Percentiles rank a stretch among this genome's conserved stretches.
phyloP scores from a whole-genome alignment of 331 rosid species.

The Rhamnella rubrinervis region DNA sequence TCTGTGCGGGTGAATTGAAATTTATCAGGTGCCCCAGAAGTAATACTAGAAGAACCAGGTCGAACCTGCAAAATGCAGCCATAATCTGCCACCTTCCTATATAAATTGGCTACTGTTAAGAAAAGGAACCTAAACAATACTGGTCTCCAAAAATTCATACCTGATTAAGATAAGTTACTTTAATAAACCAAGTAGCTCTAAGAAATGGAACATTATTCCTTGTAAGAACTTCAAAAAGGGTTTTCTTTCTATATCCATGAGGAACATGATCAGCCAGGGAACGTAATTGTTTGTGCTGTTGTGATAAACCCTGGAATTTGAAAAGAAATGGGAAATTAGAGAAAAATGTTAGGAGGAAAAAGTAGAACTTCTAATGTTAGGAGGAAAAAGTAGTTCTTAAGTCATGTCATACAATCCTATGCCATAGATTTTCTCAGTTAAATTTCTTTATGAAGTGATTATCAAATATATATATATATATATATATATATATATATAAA shows the following conservation, averaged over 20 bases:
- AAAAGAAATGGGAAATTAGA: not conserved
- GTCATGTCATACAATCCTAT: not conserved
- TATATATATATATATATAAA: too few relatives aligned
- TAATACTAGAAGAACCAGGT: constrained; percentile 61
- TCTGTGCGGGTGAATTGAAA: constrained; percentile 80
- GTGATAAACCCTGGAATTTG: constrained; percentile 81
- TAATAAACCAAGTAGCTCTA: constrained; percentile 96
- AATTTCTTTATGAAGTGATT: not conserved
- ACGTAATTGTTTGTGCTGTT: constrained; percentile 84
- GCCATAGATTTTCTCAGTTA: not conserved
- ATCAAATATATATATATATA: too few relatives aligned
- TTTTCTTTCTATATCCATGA: constrained; percentile 73
- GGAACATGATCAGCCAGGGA: constrained; percentile 90
- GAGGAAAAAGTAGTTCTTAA: not conserved
- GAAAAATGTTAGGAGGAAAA: not conserved
- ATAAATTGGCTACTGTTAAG: constrained; percentile 17
- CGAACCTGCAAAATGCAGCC: constrained; percentile 61
- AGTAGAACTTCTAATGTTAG: not conserved
- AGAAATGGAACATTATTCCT: constrained; percentile 94
- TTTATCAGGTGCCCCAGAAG: constrained; percentile 74
- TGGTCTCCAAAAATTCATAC: constrained; percentile 37
- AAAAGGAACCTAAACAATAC: constrained; percentile 8
- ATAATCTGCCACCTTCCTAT: constrained; percentile 32
- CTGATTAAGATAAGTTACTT: constrained; percentile 92
- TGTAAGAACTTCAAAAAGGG: constrained; percentile 80